These are phyloP conservation scores for Sordaria brevicollis DNA, from an alignment of 495 filamentous ascomycete species.

Conservation along the genomic window DNA sequence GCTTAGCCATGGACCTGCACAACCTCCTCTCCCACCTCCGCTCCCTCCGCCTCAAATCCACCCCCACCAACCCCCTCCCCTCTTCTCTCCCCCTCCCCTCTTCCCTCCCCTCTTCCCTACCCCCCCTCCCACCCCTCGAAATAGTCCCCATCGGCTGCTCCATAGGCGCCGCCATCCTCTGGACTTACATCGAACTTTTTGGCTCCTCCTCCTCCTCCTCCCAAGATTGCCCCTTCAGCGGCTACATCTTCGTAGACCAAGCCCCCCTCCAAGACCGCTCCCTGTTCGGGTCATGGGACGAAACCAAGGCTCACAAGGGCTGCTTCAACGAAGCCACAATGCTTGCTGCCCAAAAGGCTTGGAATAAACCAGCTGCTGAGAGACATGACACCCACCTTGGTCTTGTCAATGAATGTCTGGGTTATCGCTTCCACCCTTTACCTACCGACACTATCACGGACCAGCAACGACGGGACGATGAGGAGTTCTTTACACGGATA, in stretches of 20 bases:
- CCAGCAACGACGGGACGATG: constrained; percentile 17
- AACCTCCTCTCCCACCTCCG: constrained; percentile 23
- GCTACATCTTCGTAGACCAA: constrained; percentile 37
- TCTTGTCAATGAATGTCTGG: constrained; percentile 30
- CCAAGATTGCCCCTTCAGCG: no score
- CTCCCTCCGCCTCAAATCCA: background rate
- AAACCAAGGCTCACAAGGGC: constrained; percentile 19
- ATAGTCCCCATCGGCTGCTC: constrained; percentile 31
- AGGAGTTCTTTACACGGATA: constrained; percentile 29
- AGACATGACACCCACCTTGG: constrained; percentile 12
- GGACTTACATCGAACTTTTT: constrained; percentile 35
- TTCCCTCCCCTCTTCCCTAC: background rate
- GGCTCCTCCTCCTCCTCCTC: no score
- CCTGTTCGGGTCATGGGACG: constrained; percentile 12
- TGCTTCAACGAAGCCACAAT: constrained; percentile 30
- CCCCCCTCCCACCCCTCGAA: background rate
- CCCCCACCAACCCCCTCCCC: background rate
- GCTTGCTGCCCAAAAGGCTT: constrained; percentile 24
- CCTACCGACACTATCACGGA: constrained; percentile 3
- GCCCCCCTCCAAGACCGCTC: constrained; percentile 34
- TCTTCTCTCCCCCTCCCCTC: constrained; percentile 16
- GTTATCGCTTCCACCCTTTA: constrained; percentile 21
- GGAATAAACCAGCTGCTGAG: constrained; percentile 9
- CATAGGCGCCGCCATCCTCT: constrained; percentile 36
- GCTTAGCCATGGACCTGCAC: constrained; percentile 31